Percentiles rank a stretch among this genome's conserved stretches.
phyloP scores from a whole-genome alignment of 352 stramenopile genomes.

The Discostella stelligera region DNA sequence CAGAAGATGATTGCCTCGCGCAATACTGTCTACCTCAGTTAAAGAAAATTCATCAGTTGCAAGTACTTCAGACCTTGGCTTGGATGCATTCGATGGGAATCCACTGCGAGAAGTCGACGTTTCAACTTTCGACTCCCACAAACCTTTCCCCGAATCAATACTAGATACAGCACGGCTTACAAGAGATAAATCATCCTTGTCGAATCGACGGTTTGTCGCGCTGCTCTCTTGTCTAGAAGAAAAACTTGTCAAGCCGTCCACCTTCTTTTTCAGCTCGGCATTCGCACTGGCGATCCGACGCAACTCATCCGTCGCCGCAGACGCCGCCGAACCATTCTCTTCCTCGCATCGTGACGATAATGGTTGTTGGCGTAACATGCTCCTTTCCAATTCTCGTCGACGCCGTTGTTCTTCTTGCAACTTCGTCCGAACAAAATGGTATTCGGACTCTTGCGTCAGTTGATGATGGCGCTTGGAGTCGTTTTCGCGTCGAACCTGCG shows the following conservation, averaged over 20 bases:
- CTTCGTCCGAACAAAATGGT: not conserved
- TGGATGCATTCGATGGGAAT: not conserved
- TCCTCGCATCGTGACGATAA: not conserved
- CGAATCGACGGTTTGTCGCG: not conserved
- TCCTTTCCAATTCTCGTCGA: not conserved
- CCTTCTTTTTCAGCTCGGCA: conserved; percentile 18
- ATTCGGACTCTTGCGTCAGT: conserved; percentile 1
- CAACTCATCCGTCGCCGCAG: conserved; percentile 4
- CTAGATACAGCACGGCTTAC: not conserved
- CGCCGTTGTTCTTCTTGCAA: conserved; percentile 11
- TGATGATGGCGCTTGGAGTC: conserved; percentile 4
- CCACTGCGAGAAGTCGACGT: not conserved
- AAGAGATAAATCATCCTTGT: not conserved
- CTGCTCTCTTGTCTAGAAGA: not conserved
- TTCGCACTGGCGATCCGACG: conserved; percentile 11
- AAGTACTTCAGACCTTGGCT: not conserved
- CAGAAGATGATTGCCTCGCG: not conserved
- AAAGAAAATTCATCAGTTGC: conserved; percentile 10
- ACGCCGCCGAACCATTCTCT: not conserved
- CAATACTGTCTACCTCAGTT: conserved; percentile 9
- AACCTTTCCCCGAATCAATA: not conserved
- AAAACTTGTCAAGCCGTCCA: conserved; percentile 18
- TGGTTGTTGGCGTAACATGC: not conserved
- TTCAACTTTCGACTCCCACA: not conserved
- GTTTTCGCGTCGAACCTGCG: conserved; percentile 15